Conservation (phyloP, 805 yeast species). For the Kluyveromyces wickerhamii region DNA sequence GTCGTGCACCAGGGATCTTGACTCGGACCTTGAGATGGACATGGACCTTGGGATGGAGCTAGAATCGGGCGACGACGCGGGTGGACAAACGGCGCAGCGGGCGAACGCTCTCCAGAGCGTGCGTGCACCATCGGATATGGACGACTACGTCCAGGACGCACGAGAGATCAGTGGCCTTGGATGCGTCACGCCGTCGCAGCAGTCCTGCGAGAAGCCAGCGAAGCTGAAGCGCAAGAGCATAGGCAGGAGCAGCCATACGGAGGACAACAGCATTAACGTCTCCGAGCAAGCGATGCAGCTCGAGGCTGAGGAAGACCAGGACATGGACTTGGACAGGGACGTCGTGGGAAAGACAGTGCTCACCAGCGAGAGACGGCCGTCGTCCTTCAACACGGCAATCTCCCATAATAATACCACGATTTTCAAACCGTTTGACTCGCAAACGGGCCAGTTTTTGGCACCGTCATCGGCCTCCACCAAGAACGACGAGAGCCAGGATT, state of each 20-base stretch:
- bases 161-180: constrained; percentile 8
- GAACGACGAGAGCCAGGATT: constrained; percentile 1
- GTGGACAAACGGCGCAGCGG: too few relatives aligned
- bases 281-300: neutral
- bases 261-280: neutral
- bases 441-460: constrained; percentile 26
- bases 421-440: constrained; percentile 27
- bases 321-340: constrained; percentile 1
- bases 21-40: too few relatives aligned
- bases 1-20: too few relatives aligned
- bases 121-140: too few relatives aligned
- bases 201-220: neutral
- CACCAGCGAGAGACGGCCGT: constrained; percentile 3
- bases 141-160: constrained; percentile 8
- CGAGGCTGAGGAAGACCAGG: constrained; percentile 2
- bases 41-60: too few relatives aligned
- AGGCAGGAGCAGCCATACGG: neutral
- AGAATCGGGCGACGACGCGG: too few relatives aligned
- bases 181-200: constrained; percentile 8
- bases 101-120: too few relatives aligned
- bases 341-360: too few relatives aligned
- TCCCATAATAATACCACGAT: constrained; percentile 8
- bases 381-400: constrained; percentile 5
- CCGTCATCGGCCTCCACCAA: constrained; percentile 3
- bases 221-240: neutral